A percentile compares a stretch with the other conserved stretches of the same genome.
Evolutionary conservation across 768 basidiomycete species (phyloP).

Genomic region (Mrakia gelida): DNA sequence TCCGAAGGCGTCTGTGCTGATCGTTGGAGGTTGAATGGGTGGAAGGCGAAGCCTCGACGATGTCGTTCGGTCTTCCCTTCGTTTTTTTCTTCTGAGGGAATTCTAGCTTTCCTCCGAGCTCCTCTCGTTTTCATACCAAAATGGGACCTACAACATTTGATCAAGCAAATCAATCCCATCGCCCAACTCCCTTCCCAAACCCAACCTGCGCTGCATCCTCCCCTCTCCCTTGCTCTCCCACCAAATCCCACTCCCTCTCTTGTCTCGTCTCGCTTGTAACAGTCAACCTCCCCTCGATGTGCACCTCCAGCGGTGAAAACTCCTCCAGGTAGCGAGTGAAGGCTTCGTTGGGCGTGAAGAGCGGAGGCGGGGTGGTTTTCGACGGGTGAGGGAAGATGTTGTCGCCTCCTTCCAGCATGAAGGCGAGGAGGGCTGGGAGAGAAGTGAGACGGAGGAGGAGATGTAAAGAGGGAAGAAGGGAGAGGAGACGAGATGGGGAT

Average conservation of each 20-base stretch:
- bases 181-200: background rate
- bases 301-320: no score
- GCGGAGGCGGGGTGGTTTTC: background rate
- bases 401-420: constrained; percentile 38
- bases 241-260: no score
- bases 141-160: no score
- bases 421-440: constrained; percentile 35
- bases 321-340: no score
- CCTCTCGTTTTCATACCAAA: no score
- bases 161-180: background rate
- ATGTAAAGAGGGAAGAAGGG: background rate
- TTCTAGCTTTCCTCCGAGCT: no score
- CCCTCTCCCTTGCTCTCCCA: background rate
- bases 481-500: background rate
- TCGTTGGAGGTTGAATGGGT: no score
- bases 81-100: no score
- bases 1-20: background rate
- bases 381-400: constrained; percentile 33
- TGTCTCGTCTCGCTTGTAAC: no score
- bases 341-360: constrained; percentile 25
- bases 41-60: no score
- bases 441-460: background rate
- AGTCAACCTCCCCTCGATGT: no score
- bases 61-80: no score
- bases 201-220: background rate